Base-by-base conservation (phyloP, 2,329 filamentous ascomycete species). In the Pyrenochaeta sp. region DNA sequence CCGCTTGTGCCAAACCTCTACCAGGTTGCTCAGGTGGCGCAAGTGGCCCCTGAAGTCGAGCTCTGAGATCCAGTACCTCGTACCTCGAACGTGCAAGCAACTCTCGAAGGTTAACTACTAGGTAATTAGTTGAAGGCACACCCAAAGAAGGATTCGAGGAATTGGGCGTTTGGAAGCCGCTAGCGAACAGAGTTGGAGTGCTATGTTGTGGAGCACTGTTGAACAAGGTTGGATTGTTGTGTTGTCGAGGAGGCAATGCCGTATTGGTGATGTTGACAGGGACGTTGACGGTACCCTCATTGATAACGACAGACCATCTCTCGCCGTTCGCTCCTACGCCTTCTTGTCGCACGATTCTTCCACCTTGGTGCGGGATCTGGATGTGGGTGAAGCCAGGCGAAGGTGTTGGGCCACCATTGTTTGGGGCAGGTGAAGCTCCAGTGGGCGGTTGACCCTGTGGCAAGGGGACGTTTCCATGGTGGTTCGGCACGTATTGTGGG, bases 231-330 rank as follows among this genome's bases (percentile, higher is more conserved):
- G 42, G 23, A 18, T 20, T 22, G 6, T 9, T 46, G 7, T 60
- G 55, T 23, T 58, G 61, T 17, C 55, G 60, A 3, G 59, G 45
- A 10, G 51, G 51, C 5, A 51, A 3, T 9, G 24, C 14, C 24
- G 14, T 5, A 27, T 27, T 27, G 24, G 31, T 18, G 13, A 34
- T 6, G 19, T 34, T 34, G 18, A n/a, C 34, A 10, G 65, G 60
- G 13, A 67, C 50, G 19, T 62, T 60, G 2, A 63, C 38, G 13
- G 54, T 62, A 10, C 72, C 72, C 48, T 80, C 77, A 55, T 80
- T 81, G 39, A 79, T 70, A 3, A 77, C 80, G 39, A 82, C 70
- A 28, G 77, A 76, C 74, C 77, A 80, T 42, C 77, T 72, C 44
- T 79, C 73, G 11, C 80, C 80, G 51, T 81, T 78, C 7, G 78